These are phyloP conservation scores for Diaporthe destruens DNA, from an alignment of 2,329 filamentous ascomycete species.

Conservation along the genomic window DNA sequence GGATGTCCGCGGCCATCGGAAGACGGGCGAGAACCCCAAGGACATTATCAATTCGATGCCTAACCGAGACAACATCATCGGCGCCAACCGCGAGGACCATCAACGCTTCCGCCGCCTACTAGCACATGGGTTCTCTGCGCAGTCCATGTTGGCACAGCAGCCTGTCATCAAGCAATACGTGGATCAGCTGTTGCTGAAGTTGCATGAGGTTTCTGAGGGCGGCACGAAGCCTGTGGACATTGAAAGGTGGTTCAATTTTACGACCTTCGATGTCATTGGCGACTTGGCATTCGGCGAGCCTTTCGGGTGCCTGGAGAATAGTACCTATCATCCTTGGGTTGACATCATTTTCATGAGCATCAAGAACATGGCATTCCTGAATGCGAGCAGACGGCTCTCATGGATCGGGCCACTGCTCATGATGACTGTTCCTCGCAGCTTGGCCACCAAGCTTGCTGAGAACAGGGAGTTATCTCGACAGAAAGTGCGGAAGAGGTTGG, in stretches of 20 bases:
- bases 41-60: background rate
- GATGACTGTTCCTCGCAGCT: conserved; percentile 21
- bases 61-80: conserved; percentile 20
- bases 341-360: conserved; percentile 33
- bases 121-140: conserved; percentile 28
- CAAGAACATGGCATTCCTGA: conserved; percentile 39
- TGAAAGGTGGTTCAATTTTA: conserved; percentile 53
- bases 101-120: conserved; percentile 19
- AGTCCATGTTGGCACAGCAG: conserved; percentile 23
- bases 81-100: conserved; percentile 15
- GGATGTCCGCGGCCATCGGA: conserved; percentile 19
- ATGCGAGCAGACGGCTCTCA: background rate
- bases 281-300: conserved; percentile 56
- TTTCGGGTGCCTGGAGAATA: conserved; percentile 51
- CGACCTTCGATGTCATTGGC: conserved; percentile 52
- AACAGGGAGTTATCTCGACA: conserved; percentile 1
- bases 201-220: conserved; percentile 30
- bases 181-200: conserved; percentile 11
- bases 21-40: conserved; percentile 22
- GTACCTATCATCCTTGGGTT: conserved; percentile 48
- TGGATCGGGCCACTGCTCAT: conserved; percentile 16
- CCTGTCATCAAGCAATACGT: conserved; percentile 17
- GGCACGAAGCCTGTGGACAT: conserved; percentile 45
- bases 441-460: conserved; percentile 9
- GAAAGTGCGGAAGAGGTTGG: conserved; percentile 20